Percentiles rank a stretch among this genome's conserved stretches.
These are phyloP conservation scores for Fusarium oxysporum DNA, from an alignment of 2,329 filamentous ascomycete species.

Conservation along the genomic window DNA sequence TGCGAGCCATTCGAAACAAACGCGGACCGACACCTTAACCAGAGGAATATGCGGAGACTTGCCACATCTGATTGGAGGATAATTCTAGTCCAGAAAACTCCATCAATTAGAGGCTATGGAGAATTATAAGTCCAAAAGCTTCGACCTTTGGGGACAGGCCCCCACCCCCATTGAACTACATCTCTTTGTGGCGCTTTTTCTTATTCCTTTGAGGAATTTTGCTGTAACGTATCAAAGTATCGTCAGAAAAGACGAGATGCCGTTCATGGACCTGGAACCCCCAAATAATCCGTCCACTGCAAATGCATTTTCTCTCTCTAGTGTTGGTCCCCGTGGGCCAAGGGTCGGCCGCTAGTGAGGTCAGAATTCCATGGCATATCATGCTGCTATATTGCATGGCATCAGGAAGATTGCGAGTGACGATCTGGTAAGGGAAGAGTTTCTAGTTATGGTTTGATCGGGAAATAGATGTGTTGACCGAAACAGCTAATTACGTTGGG, in stretches of 20 bases:
- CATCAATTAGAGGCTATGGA: conserved; percentile 43
- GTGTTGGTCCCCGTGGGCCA: conserved; percentile 8
- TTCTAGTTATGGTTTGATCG: conserved; percentile 6
- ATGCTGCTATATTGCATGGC: background rate
- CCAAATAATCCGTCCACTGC: conserved; percentile 40
- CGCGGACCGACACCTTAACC: conserved; percentile 29
- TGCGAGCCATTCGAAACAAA: conserved; percentile 31
- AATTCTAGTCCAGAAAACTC: conserved; percentile 15
- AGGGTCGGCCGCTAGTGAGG: conserved; percentile 23
- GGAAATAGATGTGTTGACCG: conserved; percentile 17
- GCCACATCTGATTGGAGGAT: conserved; percentile 37
- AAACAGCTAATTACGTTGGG: conserved; percentile 10
- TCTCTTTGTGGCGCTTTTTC: conserved; percentile 17
- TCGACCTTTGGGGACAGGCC: conserved; percentile 1
- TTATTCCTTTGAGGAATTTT: conserved; percentile 7
- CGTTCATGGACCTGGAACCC: conserved; percentile 27
- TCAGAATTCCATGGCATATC: background rate
- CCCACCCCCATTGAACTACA: conserved; percentile 33
- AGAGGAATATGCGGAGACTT: conserved; percentile 33
- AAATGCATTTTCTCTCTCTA: background rate
- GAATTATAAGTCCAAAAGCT: conserved; percentile 43
- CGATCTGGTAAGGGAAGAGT: conserved; percentile 7
- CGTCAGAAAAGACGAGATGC: conserved; percentile 12
- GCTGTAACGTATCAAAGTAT: conserved; percentile 8
- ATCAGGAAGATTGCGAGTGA: background rate